phyloP scores from a whole-genome alignment of 1,284 basidiomycete genomes.

The Sanghuangporus sanghuang region DNA sequence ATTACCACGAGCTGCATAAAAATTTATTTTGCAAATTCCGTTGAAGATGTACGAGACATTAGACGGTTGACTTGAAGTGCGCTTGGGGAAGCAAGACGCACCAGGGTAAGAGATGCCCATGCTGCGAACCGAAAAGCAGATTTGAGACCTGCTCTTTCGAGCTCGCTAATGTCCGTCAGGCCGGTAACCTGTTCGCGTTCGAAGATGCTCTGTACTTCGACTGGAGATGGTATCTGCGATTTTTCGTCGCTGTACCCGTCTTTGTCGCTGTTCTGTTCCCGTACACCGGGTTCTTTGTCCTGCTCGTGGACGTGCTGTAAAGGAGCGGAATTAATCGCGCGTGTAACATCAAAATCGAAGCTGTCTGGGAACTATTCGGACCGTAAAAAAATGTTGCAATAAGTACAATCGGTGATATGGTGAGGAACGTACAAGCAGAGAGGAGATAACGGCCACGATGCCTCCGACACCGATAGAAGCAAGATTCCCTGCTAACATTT shows the following conservation, averaged over 20 bases:
- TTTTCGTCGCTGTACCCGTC: slow-evolving; percentile 37
- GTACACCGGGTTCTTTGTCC: slow-evolving; percentile 16
- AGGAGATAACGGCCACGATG: slow-evolving; percentile 64
- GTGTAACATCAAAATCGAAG: slow-evolving; percentile 76
- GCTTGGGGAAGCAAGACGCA: slow-evolving; percentile 32
- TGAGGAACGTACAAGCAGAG: slow-evolving; percentile 46
- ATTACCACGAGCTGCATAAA: slow-evolving; percentile 51
- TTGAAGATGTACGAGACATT: neutral
- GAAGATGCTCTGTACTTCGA: slow-evolving; percentile 28
- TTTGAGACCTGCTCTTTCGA: slow-evolving; percentile 55
- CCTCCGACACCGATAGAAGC: slow-evolving; percentile 80
- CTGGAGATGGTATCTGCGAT: slow-evolving; percentile 27
- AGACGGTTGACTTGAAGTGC: neutral
- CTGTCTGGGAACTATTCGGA: slow-evolving; percentile 65
- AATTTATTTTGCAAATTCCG: neutral
- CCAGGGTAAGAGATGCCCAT: slow-evolving; percentile 61
- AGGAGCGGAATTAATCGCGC: slow-evolving; percentile 57
- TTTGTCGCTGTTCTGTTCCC: slow-evolving; percentile 21
- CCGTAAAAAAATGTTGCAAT: neutral
- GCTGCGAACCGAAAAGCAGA: slow-evolving; percentile 78
- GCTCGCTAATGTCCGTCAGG: slow-evolving; percentile 44
- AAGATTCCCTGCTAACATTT: slow-evolving; percentile 86
- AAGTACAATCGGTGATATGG: neutral
- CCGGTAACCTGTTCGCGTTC: slow-evolving; percentile 29
- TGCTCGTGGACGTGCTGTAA: slow-evolving; percentile 9